These are phyloP conservation scores for Hyphodiscus hymeniophilus DNA, from an alignment of 495 filamentous ascomycete species.

Conservation along the genomic window DNA sequence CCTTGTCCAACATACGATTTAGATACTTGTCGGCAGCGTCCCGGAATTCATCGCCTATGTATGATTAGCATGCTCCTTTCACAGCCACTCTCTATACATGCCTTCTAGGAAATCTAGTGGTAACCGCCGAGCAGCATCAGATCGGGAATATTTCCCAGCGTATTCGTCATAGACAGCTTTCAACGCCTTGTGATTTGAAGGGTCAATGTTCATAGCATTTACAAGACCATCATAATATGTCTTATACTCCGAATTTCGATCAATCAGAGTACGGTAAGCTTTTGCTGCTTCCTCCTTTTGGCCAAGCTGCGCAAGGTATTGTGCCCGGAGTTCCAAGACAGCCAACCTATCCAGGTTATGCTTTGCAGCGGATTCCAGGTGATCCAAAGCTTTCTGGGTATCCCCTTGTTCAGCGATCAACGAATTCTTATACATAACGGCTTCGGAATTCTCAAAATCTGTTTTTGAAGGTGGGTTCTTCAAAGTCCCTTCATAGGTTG, in stretches of 20 bases:
- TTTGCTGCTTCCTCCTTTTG: constrained; percentile 72
- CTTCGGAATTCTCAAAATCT: constrained; percentile 91
- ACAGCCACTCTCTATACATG: constrained; percentile 19
- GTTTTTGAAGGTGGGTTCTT: constrained; percentile 63
- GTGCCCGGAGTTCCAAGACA: constrained; percentile 81
- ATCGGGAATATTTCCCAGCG: constrained; percentile 69
- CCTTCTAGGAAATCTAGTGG: constrained; percentile 85
- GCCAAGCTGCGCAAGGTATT: constrained; percentile 73
- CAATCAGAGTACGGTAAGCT: constrained; percentile 72
- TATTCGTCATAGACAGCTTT: constrained; percentile 75
- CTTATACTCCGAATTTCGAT: constrained; percentile 80
- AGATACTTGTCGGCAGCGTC: constrained; percentile 74
- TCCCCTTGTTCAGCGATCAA: constrained; percentile 88
- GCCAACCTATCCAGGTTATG: constrained; percentile 74
- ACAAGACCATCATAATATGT: constrained; percentile 77
- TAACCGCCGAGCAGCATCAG: constrained; percentile 77
- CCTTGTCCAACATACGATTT: constrained; percentile 80
- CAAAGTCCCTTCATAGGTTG: constrained; percentile 85
- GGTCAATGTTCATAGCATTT: constrained; percentile 53
- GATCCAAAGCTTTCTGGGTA: constrained; percentile 70
- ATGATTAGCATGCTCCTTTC: neutral
- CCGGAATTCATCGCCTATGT: constrained; percentile 65
- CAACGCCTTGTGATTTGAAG: constrained; percentile 48
- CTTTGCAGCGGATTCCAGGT: constrained; percentile 71
- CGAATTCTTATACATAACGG: constrained; percentile 87